phyloP scores from a whole-genome alignment of 164 flowering plant species.

The Saururus chinensis region DNA sequence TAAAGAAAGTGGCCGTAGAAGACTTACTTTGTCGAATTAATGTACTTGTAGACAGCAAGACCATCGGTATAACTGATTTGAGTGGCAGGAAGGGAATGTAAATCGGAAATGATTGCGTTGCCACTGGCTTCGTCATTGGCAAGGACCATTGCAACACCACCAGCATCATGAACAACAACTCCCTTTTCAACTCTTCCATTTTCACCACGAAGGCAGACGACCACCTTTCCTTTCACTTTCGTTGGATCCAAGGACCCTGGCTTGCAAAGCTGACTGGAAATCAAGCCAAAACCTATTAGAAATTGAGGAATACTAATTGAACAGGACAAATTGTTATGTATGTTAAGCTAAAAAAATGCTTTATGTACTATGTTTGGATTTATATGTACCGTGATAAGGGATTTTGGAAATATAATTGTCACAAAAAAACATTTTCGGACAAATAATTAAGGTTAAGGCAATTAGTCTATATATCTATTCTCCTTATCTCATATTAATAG shows the following conservation, averaged over 20 bases:
- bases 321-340: not conserved
- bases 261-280: constrained; percentile 11
- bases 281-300: not conserved
- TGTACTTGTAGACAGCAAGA: constrained; percentile 23
- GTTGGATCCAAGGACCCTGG: constrained; percentile 29
- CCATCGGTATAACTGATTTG: constrained; percentile 33
- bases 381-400: too few species aligned
- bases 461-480: too few species aligned
- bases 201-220: constrained; percentile 46
- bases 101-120: constrained; percentile 22
- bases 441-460: too few species aligned
- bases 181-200: constrained; percentile 35
- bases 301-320: not conserved
- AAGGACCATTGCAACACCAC: constrained; percentile 50
- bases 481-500: too few species aligned
- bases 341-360: too few species aligned
- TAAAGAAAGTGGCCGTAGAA: too few species aligned
- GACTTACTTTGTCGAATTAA: constrained; percentile 42
- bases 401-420: too few species aligned
- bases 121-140: constrained; percentile 27
- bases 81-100: constrained; percentile 39
- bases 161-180: constrained; percentile 19
- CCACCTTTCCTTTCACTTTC: constrained; percentile 51
- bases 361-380: too few species aligned
- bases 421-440: too few species aligned